A percentile compares a stretch with the other conserved stretches of the same genome.
These are phyloP conservation scores for Paraurostyla sp. DNA, from an alignment of 73 alveolate species.

Conservation along the genomic window DNA sequence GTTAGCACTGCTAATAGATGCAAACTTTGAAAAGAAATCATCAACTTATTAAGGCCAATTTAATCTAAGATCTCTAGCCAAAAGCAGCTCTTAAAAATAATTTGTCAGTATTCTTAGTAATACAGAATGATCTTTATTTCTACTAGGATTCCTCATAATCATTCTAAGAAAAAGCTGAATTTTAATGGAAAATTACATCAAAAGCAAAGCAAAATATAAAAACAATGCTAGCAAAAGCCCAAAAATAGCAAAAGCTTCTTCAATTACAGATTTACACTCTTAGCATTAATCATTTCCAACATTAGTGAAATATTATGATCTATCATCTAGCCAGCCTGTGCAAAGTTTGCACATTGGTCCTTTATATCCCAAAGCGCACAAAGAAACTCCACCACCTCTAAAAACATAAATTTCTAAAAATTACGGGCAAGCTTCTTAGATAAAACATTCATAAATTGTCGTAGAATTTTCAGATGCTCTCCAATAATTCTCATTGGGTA, in stretches of 20 bases:
- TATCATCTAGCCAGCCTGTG: not conserved
- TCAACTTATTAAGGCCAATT: not conserved
- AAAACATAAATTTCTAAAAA: not conserved
- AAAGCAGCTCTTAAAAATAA: not conserved
- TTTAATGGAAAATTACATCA: not conserved
- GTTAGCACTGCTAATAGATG: not conserved
- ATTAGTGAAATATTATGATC: not conserved
- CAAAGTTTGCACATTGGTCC: not conserved
- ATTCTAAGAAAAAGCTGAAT: not conserved
- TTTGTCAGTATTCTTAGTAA: slow-evolving; percentile 13
- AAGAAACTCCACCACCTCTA: not conserved
- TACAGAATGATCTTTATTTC: slow-evolving; percentile 1
- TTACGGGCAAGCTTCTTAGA: slow-evolving; percentile 8
- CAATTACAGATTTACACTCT: not conserved
- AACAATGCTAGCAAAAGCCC: not conserved
- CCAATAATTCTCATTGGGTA: not conserved
- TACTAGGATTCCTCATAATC: slow-evolving; percentile 5
- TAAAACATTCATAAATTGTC: not conserved
- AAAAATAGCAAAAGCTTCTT: not conserved
- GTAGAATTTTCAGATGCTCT: not conserved
- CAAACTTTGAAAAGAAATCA: not conserved
- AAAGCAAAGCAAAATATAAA: not conserved
- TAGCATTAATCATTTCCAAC: not conserved
- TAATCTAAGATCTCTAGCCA: not conserved
- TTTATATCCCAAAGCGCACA: not conserved